Base-by-base conservation (phyloP, 371 early-diverging fungal species). In the Circinella umbellata region DNA sequence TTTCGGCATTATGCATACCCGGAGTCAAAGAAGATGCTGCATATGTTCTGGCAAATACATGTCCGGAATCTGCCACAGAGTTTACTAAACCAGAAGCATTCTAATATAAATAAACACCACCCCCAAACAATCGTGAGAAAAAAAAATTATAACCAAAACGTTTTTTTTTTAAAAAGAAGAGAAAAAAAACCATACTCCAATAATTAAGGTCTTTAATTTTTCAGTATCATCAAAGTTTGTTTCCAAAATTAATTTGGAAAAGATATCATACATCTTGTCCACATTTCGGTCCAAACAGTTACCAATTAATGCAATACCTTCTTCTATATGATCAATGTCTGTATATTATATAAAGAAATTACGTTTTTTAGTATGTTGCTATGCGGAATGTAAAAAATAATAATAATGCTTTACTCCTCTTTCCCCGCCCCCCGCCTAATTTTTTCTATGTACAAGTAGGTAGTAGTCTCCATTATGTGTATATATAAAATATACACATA, bases 51-150 rank as follows among this genome's bases (percentile, higher is more conserved):
- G 97, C 98, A 78, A 89, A 96, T 1, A 83, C 74, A 72, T 97
- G 97, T 11, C 98, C 98, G 17, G 88, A 85, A 34, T 90, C 87
- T 8, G 94, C 94, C n/a, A 98, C 88, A 0, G 91, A 88, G 75
- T 94, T 94, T 46, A 89, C 91, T 75, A 92, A 79, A 27, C 83
- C 83, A 4, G 92, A 84, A 1, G 94, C 91, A 73, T 86, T 89
- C 84, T 87, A 62, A 27, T 15, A 75, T 13, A 15, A 51, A 51
- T 13, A n/a, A 27, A 27, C 27, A 27, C 27, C 27, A n/a, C 27
- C 27, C 27, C 27, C 27, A 27, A 15, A 51, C 8, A 14, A 38
- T 49, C 13, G 57, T 38, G 55, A 47, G 48, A 35, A 64, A 37
- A 39, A 47, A 57, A 55, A 67, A 18, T 36, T 20, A 39, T 51